A percentile compares a stretch with the other conserved stretches of the same genome.
Conservation (phyloP, 2,329 filamentous ascomycete species). For the Fusarium ramigenum region DNA sequence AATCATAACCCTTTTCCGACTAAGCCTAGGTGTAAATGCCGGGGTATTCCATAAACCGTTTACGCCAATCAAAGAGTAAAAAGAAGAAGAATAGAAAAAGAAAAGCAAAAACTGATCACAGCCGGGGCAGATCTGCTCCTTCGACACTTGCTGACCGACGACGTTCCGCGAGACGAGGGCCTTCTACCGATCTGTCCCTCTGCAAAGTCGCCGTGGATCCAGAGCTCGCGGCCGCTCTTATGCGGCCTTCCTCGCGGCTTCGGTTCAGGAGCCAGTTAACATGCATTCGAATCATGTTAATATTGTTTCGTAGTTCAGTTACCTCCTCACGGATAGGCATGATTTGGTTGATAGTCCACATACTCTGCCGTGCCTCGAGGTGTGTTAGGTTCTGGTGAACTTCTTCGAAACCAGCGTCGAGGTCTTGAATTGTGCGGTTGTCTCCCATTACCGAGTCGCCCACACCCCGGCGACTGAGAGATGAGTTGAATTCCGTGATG, state of each 20-base stretch:
- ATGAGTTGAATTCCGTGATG: constrained; percentile 54
- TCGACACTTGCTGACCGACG: constrained; percentile 51
- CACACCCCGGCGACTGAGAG: constrained; percentile 48
- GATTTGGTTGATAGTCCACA: constrained; percentile 70
- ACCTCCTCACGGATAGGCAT: constrained; percentile 70
- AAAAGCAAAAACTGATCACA: constrained; percentile 37
- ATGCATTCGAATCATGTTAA: constrained; percentile 68
- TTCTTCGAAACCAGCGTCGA: constrained; percentile 61
- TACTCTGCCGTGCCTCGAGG: constrained; percentile 67
- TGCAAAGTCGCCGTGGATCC: constrained; percentile 46
- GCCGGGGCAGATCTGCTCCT: constrained; percentile 49
- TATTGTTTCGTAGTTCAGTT: constrained; percentile 65
- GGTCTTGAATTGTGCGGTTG: constrained; percentile 54
- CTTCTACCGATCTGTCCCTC: constrained; percentile 44
- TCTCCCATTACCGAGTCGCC: constrained; percentile 60
- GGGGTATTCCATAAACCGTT: constrained; percentile 37
- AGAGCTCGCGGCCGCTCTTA: constrained; percentile 50
- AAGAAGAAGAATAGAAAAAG: not conserved
- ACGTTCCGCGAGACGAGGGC: constrained; percentile 46
- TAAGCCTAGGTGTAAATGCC: constrained; percentile 23
- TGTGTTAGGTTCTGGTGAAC: constrained; percentile 66
- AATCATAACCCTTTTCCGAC: constrained; percentile 15
- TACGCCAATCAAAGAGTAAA: constrained; percentile 20
- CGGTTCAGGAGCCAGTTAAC: constrained; percentile 67
- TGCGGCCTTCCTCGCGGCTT: constrained; percentile 58